Base-by-base conservation (phyloP, 2,329 filamentous ascomycete genomes). In the Xylaria sp. region DNA sequence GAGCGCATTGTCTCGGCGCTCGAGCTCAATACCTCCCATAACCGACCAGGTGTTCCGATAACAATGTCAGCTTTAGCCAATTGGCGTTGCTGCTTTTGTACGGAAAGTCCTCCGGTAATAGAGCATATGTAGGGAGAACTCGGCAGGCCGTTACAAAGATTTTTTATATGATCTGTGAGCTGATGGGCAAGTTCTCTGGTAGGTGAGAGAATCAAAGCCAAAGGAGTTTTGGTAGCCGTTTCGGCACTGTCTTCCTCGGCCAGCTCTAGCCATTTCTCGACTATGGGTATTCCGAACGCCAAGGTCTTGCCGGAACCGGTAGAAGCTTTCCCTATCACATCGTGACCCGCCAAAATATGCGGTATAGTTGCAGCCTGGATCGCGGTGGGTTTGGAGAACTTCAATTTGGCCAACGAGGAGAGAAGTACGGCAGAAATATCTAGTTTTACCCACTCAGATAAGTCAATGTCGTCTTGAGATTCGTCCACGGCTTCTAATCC, bases 261-360 rank as follows among this genome's bases (percentile, higher is more conserved):
- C 58, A 78, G 76, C 63, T 81, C 76, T 11, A 99, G 81, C 85
- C 91, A 97, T 64, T 87, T 86, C 79, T 99, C 94, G 10, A 98
- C 84, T 65, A 99, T 96, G 0, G 96, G 96, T 70, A 99, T 94
- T 1, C 92, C 93, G 79, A 97, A 99, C 0, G 96, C 95, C 53
- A 99, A 83, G 0, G 96, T 99, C 82, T 99, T 99, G 74, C 96
- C 96, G 15, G 96, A 98, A 72, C 96, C 96, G 0, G 96, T 99
- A 11, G 95, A 92, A 1, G 96, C 96, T 82, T 99, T 99, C 49
- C 96, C 96, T 71, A 99, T 92, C 17, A 98, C 91, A 80, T 99
- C 95, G 77, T 93, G 92, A 0, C 95, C 95, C 6, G 89, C 88
- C 23, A 95, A 79, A 54, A 97, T 92, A 62, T 92, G 87, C 0